These are phyloP conservation scores for Musa beccarii DNA, from an alignment of 176 grass and related monocot species.

Conservation along the genomic window DNA sequence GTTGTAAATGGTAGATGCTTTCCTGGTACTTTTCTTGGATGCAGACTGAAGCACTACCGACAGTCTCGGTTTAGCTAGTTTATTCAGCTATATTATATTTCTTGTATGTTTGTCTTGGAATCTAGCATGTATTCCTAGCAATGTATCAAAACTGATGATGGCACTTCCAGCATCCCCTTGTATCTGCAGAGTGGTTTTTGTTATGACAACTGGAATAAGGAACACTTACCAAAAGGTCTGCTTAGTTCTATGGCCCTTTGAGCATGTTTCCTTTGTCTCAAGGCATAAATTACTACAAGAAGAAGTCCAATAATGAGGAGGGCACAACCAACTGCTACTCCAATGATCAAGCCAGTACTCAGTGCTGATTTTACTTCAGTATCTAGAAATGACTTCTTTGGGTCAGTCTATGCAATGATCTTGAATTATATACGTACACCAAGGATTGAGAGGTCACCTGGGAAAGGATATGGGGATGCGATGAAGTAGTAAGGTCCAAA, in stretches of 20 bases:
- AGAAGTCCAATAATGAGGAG: conserved; percentile 50
- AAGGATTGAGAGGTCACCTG: conserved; percentile 22
- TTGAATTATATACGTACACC: conserved; percentile 4
- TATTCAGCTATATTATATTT: conserved; percentile 38
- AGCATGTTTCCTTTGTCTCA: conserved; percentile 46
- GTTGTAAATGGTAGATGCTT: conserved; percentile 7
- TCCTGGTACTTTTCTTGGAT: neutral
- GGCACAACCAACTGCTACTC: conserved; percentile 42
- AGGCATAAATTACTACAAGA: conserved; percentile 42
- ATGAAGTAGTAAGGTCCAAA: conserved; percentile 57
- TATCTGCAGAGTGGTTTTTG: too few species aligned
- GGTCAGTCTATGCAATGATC: neutral
- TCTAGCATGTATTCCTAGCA: too few species aligned
- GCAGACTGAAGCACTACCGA: conserved; percentile 25
- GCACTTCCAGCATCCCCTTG: conserved; percentile 19
- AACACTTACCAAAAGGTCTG: conserved; percentile 58
- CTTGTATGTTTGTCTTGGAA: conserved; percentile 27
- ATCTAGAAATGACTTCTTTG: conserved; percentile 21
- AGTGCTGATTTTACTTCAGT: conserved; percentile 12
- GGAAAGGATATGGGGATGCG: conserved; percentile 29
- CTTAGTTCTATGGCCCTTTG: conserved; percentile 70
- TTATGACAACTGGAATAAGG: neutral
- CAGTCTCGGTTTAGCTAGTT: conserved; percentile 35
- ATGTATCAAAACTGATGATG: conserved; percentile 20
- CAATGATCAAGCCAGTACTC: conserved; percentile 27